A percentile compares a stretch with the other conserved stretches of the same genome.
phyloP scores from a whole-genome alignment of 345 rosid genomes.

The Syzygium oleosum region DNA sequence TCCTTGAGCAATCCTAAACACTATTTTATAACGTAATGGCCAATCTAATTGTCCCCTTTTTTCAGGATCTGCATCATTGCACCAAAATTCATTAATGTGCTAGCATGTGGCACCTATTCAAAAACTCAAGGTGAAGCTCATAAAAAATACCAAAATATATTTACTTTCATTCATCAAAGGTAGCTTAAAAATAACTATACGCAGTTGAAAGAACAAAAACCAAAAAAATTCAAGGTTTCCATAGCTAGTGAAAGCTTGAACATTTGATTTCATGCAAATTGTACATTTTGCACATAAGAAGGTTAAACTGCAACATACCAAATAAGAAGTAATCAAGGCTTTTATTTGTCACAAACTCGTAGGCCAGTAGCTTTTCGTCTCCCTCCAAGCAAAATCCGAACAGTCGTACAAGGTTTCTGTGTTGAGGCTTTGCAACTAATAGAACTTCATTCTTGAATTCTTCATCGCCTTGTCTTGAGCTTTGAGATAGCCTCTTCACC shows the following conservation, averaged over 20 bases:
- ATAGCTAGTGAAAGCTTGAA: too few species aligned
- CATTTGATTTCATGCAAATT: not conserved
- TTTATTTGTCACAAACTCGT: not conserved
- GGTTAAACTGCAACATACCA: not conserved
- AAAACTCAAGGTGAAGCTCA: too few species aligned
- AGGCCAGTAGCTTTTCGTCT: not conserved
- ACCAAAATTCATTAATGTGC: too few species aligned
- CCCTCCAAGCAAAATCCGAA: not conserved
- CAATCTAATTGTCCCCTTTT: too few species aligned
- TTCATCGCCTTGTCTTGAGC: not conserved
- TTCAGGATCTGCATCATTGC: too few species aligned
- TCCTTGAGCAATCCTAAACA: fast-evolving
- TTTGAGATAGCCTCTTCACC: not conserved
- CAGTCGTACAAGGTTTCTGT: not conserved
- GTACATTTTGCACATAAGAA: not conserved
- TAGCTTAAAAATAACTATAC: too few species aligned
- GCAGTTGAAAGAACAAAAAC: too few species aligned
- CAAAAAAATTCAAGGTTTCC: too few species aligned
- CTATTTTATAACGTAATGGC: not conserved
- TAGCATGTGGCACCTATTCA: too few species aligned
- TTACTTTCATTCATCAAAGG: too few species aligned
- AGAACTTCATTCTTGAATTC: too few species aligned
- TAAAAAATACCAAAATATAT: too few species aligned
- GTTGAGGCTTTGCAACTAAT: not conserved
- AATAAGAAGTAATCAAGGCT: not conserved